Evolutionary conservation across 345 rosid genomes (phyloP).

Genomic region (Linum lewisii): DNA sequence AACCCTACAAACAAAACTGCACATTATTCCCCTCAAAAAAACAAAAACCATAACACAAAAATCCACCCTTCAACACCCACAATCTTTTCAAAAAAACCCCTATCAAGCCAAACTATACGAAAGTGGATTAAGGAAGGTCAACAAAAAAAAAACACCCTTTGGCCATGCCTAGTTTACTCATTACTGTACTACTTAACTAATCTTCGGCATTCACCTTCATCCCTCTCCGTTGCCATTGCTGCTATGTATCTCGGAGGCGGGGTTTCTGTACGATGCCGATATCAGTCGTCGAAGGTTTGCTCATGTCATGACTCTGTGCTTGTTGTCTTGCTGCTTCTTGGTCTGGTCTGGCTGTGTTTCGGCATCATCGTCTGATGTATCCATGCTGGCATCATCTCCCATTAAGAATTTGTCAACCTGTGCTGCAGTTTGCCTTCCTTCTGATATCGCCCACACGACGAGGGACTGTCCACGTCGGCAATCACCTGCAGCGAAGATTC

Average conservation of each 20-base stretch:
- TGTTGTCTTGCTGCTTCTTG: conserved; percentile 33
- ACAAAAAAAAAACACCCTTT: neutral
- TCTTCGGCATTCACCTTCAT: conserved; percentile 2
- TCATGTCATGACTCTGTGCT: conserved; percentile 34
- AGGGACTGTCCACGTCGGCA: conserved; percentile 95
- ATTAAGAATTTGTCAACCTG: conserved; percentile 68
- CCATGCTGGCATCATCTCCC: conserved; percentile 10
- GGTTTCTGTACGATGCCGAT: neutral
- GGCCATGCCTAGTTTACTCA: conserved; percentile 7
- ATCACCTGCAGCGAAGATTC: conserved; percentile 95
- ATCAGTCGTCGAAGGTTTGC: conserved; percentile 2
- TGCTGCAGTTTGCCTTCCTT: conserved; percentile 92
- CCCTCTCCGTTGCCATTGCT: neutral
- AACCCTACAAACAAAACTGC: conserved; percentile 27
- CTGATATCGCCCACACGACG: conserved; percentile 98
- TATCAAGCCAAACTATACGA: conserved; percentile 11
- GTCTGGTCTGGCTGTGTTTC: conserved; percentile 14
- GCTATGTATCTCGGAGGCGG: conserved; percentile 4
- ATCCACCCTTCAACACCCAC: conserved; percentile 7
- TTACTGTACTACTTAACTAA: neutral
- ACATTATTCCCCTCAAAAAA: conserved; percentile 30
- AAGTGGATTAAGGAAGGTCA: conserved; percentile 1
- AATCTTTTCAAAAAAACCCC: too few relatives aligned
- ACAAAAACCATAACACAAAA: neutral
- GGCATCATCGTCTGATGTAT: conserved; percentile 14